A percentile compares a stretch with the other conserved stretches of the same genome.
Conservation (phyloP, 2,329 filamentous ascomycete genomes). For the Aureobasidium sp. region DNA sequence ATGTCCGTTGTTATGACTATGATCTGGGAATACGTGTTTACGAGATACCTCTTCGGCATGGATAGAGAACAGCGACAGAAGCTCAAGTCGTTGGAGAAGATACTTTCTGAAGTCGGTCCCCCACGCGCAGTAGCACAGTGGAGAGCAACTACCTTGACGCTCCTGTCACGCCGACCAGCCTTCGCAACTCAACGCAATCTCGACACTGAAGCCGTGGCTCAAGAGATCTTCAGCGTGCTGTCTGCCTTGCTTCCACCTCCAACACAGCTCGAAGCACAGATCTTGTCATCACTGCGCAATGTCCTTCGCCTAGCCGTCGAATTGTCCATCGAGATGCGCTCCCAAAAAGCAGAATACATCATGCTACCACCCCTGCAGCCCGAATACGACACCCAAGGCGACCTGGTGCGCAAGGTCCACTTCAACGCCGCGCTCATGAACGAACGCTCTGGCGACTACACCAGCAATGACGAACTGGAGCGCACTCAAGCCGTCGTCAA, state of each 20-base stretch:
- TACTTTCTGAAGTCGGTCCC: conserved; percentile 80
- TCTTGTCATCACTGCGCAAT: conserved; percentile 75
- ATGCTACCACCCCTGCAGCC: conserved; percentile 95
- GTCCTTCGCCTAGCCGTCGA: conserved; percentile 85
- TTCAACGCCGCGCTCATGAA: conserved; percentile 97
- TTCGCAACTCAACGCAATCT: conserved; percentile 77
- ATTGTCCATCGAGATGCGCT: conserved; percentile 93
- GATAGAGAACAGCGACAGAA: conserved; percentile 96
- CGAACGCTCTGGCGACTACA: conserved; percentile 68
- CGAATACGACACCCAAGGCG: conserved; percentile 89
- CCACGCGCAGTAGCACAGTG: conserved; percentile 87
- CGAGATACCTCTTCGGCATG: conserved; percentile 96
- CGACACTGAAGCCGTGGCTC: conserved; percentile 92
- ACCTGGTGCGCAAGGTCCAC: conserved; percentile 75
- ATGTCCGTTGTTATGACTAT: conserved; percentile 99
- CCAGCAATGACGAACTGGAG: conserved; percentile 74
- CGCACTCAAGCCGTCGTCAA: conserved; percentile 70
- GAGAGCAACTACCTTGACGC: conserved; percentile 88
- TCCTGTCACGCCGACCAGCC: conserved; percentile 71
- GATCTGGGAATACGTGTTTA: conserved; percentile 99
- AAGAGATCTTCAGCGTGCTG: conserved; percentile 80
- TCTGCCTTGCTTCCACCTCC: conserved; percentile 82
- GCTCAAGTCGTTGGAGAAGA: conserved; percentile 91
- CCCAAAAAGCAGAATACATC: conserved; percentile 92
- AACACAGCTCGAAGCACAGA: conserved; percentile 68